These are phyloP conservation scores for Alternaria sp. DNA, from an alignment of 2,329 filamentous ascomycete genomes.

Conservation along the genomic window DNA sequence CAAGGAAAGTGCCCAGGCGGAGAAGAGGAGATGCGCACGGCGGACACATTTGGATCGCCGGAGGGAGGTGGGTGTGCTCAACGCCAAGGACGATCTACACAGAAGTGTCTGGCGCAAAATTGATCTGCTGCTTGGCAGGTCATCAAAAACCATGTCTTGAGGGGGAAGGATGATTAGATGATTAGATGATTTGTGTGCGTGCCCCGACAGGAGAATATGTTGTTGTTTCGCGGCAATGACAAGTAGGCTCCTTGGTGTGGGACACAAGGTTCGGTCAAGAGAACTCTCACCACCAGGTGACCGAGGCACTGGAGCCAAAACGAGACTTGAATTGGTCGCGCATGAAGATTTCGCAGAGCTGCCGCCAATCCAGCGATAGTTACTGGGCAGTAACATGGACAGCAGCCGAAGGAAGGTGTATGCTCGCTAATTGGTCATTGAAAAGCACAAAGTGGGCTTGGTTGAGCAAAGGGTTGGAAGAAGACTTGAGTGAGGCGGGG, in stretches of 20 bases:
- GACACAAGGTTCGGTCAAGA: constrained; percentile 5
- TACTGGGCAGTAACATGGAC: constrained; percentile 22
- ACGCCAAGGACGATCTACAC: constrained; percentile 29
- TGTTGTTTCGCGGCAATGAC: constrained; percentile 5
- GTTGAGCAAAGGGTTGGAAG: constrained; percentile 20
- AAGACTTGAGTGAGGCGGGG: constrained; percentile 24
- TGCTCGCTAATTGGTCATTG: constrained; percentile 25
- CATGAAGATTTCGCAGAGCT: constrained; percentile 26
- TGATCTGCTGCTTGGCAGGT: constrained; percentile 21
- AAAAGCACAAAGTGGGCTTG: constrained; percentile 30
- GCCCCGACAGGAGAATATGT: constrained; percentile 20
- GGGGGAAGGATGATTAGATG: constrained; percentile 14
- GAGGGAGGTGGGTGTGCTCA: constrained; percentile 18
- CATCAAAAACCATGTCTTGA: constrained; percentile 10
- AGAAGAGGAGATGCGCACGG: constrained; percentile 12
- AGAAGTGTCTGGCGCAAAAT: constrained; percentile 20
- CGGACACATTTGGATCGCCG: constrained; percentile 16
- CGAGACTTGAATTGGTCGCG: constrained; percentile 26
- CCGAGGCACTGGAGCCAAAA: constrained; percentile 16
- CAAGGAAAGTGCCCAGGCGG: constrained; percentile 24
- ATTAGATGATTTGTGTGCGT: constrained; percentile 10
- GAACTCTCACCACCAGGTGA: constrained; percentile 23
- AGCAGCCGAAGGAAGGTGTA: constrained; percentile 24
- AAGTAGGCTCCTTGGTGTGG: neutral
- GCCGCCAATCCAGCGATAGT: constrained; percentile 31